Evolutionary conservation across 208 protist species (phyloP).

Genomic region (Acanthamoeba triangularis): DNA sequence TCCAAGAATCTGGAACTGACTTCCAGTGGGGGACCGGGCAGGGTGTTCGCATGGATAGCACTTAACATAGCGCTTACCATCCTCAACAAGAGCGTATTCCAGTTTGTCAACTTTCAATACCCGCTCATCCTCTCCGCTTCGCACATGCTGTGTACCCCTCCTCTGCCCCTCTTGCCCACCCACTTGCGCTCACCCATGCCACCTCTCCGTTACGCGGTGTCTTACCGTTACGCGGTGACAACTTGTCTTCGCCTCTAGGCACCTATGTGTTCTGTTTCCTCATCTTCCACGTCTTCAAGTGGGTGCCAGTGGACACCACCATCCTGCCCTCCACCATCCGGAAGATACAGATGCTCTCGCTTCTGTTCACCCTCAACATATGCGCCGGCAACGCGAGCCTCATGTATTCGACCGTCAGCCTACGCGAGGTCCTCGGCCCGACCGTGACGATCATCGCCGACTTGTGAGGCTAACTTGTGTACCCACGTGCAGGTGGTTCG

Average conservation of each 20-base stretch:
- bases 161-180: neutral
- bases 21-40: neutral
- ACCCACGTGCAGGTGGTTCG: conserved; percentile 66
- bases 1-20: neutral
- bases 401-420: conserved; percentile 55
- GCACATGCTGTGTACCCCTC: conserved; percentile 70
- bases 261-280: conserved; percentile 39
- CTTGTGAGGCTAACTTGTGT: neutral
- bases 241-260: neutral
- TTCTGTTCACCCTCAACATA: conserved; percentile 82
- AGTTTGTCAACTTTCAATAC: conserved; percentile 70
- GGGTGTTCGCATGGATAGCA: conserved; percentile 6
- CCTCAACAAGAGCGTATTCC: conserved; percentile 80
- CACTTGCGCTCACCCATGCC: neutral
- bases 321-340: conserved; percentile 49
- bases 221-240: neutral
- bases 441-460: neutral
- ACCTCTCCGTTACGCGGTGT: neutral
- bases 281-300: conserved; percentile 44
- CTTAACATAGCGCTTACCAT: conserved; percentile 76
- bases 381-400: conserved; percentile 74
- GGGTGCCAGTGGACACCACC: conserved; percentile 8
- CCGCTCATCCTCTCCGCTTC: conserved; percentile 44
- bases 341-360: conserved; percentile 43
- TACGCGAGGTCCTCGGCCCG: neutral